Evolutionary conservation across 176 grass and related monocot genomes (phyloP).

Genomic region (Eleusine indica): DNA sequence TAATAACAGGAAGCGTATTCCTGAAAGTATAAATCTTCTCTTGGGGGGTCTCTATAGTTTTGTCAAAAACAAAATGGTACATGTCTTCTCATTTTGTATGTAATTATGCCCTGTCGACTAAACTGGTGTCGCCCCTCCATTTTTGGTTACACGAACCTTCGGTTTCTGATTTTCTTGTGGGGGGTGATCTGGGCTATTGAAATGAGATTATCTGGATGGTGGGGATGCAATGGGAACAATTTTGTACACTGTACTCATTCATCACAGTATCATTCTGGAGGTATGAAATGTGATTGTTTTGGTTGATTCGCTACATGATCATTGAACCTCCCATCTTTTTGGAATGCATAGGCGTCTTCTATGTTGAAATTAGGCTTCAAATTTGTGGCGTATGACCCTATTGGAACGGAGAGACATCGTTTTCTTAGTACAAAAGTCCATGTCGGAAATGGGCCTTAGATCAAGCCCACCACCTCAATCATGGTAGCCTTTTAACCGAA

Average conservation of each 20-base stretch:
- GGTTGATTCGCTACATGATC: too few species aligned
- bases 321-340: not conserved
- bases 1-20: slow-evolving; percentile 45
- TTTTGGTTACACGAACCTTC: slow-evolving; percentile 31
- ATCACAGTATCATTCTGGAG: not conserved
- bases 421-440: too few species aligned
- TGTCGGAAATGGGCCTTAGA: not conserved
- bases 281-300: not conserved
- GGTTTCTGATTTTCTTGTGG: slow-evolving; percentile 5
- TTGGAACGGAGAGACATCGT: too few species aligned
- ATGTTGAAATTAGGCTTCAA: not conserved
- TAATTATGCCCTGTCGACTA: not conserved
- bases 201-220: not conserved
- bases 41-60: slow-evolving; percentile 46
- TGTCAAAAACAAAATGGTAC: slow-evolving; percentile 14
- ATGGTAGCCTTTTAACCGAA: not conserved
- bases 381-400: too few species aligned
- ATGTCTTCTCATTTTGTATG: slow-evolving; percentile 14
- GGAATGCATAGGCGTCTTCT: not conserved
- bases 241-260: not conserved
- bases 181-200: not conserved
- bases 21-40: slow-evolving; percentile 35
- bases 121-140: slow-evolving; percentile 18
- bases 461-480: not conserved
- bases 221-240: not conserved